Percentiles rank a stretch among this genome's conserved stretches.
phyloP scores from a whole-genome alignment of 2,329 filamentous ascomycete species.

The Thelonectria rubi region DNA sequence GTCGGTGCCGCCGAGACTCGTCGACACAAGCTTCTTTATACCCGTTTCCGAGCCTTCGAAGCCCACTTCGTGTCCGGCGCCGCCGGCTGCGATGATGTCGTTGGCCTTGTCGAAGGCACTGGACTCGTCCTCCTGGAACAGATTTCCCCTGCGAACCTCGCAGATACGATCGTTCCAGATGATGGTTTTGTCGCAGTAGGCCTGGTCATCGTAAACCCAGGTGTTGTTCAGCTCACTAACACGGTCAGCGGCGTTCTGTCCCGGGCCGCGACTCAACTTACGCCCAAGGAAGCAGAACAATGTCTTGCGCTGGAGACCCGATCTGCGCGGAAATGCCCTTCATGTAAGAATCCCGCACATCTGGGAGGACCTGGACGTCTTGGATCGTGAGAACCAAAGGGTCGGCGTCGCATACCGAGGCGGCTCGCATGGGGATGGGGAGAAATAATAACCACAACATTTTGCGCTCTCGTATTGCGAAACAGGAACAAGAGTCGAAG shows the following conservation, averaged over 20 bases:
- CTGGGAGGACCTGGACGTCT: slow-evolving; percentile 38
- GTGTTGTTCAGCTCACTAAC: slow-evolving; percentile 49
- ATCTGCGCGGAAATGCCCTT: slow-evolving; percentile 40
- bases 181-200: slow-evolving; percentile 40
- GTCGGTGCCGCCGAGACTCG: slow-evolving; percentile 38
- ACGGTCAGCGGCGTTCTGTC: background rate
- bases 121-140: slow-evolving; percentile 32
- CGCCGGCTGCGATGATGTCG: slow-evolving; percentile 32
- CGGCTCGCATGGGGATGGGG: background rate
- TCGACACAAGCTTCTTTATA: slow-evolving; percentile 35
- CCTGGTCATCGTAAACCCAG: slow-evolving; percentile 44
- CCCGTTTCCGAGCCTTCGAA: slow-evolving; percentile 34
- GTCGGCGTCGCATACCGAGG: slow-evolving; percentile 28
- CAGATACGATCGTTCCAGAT: slow-evolving; percentile 45
- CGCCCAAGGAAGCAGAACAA: slow-evolving; percentile 46
- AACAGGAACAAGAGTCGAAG: background rate
- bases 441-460: slow-evolving; percentile 18
- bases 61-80: slow-evolving; percentile 24
- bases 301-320: slow-evolving; percentile 40
- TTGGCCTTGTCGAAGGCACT: slow-evolving; percentile 23
- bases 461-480: background rate
- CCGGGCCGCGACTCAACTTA: slow-evolving; percentile 25
- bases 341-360: slow-evolving; percentile 41
- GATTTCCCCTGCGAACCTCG: slow-evolving; percentile 34
- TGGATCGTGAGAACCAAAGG: slow-evolving; percentile 21